These are phyloP conservation scores for Gynandropsis gynandra DNA, from an alignment of 345 rosid genomes.

Conservation along the genomic window DNA sequence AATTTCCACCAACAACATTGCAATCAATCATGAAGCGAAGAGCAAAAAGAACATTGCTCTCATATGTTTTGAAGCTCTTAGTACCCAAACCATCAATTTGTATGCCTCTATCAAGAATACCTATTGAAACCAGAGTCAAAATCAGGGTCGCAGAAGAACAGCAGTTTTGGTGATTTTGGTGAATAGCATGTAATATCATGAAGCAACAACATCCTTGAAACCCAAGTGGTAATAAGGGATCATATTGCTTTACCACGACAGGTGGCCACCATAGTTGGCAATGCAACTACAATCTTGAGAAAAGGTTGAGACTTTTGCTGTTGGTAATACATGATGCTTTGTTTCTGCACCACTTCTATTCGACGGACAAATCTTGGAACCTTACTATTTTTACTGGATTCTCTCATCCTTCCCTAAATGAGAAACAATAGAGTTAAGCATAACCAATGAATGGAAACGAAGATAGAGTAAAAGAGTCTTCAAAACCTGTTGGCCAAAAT, in stretches of 20 bases:
- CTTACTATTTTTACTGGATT: slow-evolving; percentile 49
- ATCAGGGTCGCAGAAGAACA: not conserved
- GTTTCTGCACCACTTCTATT: slow-evolving; percentile 68
- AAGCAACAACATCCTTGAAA: slow-evolving; percentile 13
- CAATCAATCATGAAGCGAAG: slow-evolving; percentile 96
- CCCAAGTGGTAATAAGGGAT: not conserved
- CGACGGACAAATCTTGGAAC: slow-evolving; percentile 51
- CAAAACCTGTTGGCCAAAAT: slow-evolving; percentile 13
- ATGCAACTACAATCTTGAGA: slow-evolving; percentile 82
- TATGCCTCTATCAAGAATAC: slow-evolving; percentile 91
- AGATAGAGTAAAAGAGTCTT: not conserved
- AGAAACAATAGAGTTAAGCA: slow-evolving; percentile 9
- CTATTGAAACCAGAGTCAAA: slow-evolving; percentile 31
- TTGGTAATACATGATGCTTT: slow-evolving; percentile 92
- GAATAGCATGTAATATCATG: not conserved
- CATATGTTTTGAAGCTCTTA: slow-evolving; percentile 87
- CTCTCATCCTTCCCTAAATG: slow-evolving; percentile 76
- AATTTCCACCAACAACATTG: slow-evolving; percentile 86
- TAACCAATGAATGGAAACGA: slow-evolving; percentile 3
- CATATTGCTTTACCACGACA: slow-evolving; percentile 58
- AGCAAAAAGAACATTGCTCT: slow-evolving; percentile 88
- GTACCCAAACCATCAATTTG: slow-evolving; percentile 88
- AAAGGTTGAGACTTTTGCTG: slow-evolving; percentile 69
- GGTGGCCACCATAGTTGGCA: slow-evolving; percentile 87
- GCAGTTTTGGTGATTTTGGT: too few species aligned